A percentile compares a stretch with the other conserved stretches of the same genome.
phyloP scores from a whole-genome alignment of 2,329 filamentous ascomycete species.

The Sclerotinia minor region DNA sequence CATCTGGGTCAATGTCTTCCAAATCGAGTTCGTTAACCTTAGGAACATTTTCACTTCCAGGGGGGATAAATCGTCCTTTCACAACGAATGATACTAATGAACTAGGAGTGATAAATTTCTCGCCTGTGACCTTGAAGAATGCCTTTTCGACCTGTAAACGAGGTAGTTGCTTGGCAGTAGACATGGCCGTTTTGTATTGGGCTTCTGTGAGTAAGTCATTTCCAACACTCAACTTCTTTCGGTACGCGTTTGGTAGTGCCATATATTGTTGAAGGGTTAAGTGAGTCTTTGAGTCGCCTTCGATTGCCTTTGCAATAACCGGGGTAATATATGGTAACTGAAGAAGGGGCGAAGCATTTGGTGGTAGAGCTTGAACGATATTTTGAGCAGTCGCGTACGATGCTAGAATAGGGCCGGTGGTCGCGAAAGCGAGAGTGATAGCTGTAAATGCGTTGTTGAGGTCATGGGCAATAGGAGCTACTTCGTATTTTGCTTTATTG shows the following conservation, averaged over 20 bases:
- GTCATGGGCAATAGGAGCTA: conserved; percentile 80
- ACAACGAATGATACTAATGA: conserved; percentile 92
- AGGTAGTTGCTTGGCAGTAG: conserved; percentile 81
- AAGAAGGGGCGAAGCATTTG: conserved; percentile 80
- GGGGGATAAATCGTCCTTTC: conserved; percentile 91
- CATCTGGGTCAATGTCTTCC: conserved; percentile 87
- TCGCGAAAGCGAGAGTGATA: conserved; percentile 84
- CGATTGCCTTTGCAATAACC: conserved; percentile 63
- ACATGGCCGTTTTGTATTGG: conserved; percentile 74
- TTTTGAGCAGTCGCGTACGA: conserved; percentile 82
- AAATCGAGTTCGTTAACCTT: conserved; percentile 75
- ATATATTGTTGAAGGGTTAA: conserved; percentile 85
- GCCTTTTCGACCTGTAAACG: conserved; percentile 82
- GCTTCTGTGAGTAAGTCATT: conserved; percentile 68
- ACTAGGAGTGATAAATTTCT: conserved; percentile 87
- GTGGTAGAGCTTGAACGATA: conserved; percentile 84
- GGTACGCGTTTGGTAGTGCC: conserved; percentile 72
- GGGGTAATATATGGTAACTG: conserved; percentile 87
- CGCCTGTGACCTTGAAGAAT: conserved; percentile 98
- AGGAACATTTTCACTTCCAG: conserved; percentile 74
- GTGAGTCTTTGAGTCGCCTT: conserved; percentile 74
- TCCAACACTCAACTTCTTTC: conserved; percentile 70
- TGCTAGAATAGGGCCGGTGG: conserved; percentile 76
- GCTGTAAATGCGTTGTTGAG: conserved; percentile 85
- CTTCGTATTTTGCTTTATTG: conserved; percentile 83